These are phyloP conservation scores for Selaginella moellendorffii DNA, from an alignment of 75 land plant genomes.

Conservation along the genomic window DNA sequence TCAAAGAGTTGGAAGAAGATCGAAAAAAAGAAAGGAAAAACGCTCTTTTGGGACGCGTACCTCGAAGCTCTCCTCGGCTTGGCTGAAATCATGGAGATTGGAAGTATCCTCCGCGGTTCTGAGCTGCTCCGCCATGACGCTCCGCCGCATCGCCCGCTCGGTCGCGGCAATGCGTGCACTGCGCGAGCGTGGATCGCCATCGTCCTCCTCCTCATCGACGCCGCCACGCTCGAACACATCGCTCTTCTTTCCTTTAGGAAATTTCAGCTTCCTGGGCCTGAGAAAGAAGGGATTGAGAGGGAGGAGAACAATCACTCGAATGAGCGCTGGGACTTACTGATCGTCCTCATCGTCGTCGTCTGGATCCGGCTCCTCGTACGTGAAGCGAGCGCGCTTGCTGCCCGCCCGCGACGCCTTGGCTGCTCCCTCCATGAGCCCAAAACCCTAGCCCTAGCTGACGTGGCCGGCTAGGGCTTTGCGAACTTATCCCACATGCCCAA, in stretches of 20 bases:
- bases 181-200: slow-evolving; percentile 9
- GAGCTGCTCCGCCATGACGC: slow-evolving; percentile 24
- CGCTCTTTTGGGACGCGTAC: neutral
- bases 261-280: slow-evolving; percentile 29
- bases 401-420: neutral
- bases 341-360: slow-evolving; percentile 3
- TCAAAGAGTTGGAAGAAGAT: neutral
- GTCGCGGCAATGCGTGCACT: slow-evolving; percentile 56
- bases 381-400: slow-evolving; percentile 10
- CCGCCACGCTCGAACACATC: slow-evolving; percentile 14
- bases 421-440: neutral
- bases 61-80: slow-evolving; percentile 46
- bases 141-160: slow-evolving; percentile 46
- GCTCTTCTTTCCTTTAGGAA: slow-evolving; percentile 80
- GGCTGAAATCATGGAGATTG: slow-evolving; percentile 24
- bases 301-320: neutral
- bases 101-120: slow-evolving; percentile 18
- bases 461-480: too few species aligned
- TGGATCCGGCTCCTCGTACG: slow-evolving; percentile 13
- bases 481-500: too few species aligned
- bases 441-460: too few species aligned
- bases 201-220: slow-evolving; percentile 17
- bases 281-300: neutral
- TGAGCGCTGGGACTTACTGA: too few species aligned
- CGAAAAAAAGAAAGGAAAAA: neutral